These are phyloP conservation scores for Entophlyctis luteolus DNA, from an alignment of 192 early-diverging fungal species.

Conservation along the genomic window DNA sequence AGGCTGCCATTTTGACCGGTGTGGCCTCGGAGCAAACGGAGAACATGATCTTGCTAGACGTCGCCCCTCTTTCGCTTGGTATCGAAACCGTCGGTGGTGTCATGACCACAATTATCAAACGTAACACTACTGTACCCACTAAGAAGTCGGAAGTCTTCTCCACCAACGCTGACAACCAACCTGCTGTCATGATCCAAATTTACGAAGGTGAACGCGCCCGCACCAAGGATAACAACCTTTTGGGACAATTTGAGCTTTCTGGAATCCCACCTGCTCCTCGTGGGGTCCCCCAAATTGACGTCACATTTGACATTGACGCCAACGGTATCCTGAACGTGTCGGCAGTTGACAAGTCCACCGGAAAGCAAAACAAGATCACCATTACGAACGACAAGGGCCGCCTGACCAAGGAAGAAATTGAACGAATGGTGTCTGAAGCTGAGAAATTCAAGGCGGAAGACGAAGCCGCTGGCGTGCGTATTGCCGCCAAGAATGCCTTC, in stretches of 20 bases:
- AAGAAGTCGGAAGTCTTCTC: constrained; percentile 99
- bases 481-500: constrained; percentile 88
- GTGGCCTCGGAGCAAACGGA: constrained; percentile 95
- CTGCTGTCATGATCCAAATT: constrained; percentile 94
- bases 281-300: constrained; percentile 95
- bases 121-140: constrained; percentile 95
- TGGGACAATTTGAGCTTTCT: constrained; percentile 96
- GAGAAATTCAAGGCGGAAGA: constrained; percentile 97
- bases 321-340: constrained; percentile 95
- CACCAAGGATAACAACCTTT: constrained; percentile 97
- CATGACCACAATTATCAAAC: constrained; percentile 96
- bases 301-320: constrained; percentile 94
- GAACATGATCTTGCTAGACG: constrained; percentile 90
- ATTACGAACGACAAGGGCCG: constrained; percentile 99
- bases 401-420: constrained; percentile 96
- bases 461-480: constrained; percentile 85
- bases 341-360: constrained; percentile 91
- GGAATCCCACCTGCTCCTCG: constrained; percentile 96
- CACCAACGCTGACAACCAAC: constrained; percentile 97
- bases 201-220: constrained; percentile 96
- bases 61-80: constrained; percentile 93
- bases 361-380: constrained; percentile 92
- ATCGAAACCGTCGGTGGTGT: constrained; percentile 98
- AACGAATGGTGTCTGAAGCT: constrained; percentile 91
- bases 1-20: constrained; percentile 94